Evolutionary conservation across 225 moss, liverwort and hornwort species (phyloP).

Genomic region (Sphagnum contortum): DNA sequence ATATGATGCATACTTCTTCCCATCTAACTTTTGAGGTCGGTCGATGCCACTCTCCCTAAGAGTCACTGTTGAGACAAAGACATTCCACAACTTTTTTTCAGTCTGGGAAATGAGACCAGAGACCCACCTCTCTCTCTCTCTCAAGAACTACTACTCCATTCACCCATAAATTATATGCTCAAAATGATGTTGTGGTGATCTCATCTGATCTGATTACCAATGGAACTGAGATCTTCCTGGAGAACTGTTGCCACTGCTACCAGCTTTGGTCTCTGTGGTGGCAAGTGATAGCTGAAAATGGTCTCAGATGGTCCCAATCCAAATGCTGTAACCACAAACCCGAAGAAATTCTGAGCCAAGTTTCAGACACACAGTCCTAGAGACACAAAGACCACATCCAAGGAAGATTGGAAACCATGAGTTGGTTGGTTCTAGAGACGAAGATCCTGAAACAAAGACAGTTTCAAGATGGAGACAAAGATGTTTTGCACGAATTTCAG

Average conservation of each 20-base stretch:
- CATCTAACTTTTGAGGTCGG: conserved; percentile 57
- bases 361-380: neutral
- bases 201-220: conserved; percentile 16
- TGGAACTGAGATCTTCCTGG: conserved; percentile 59
- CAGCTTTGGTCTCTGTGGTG: conserved; percentile 42
- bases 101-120: no score
- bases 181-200: no score
- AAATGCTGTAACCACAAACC: conserved; percentile 30
- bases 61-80: conserved; percentile 28
- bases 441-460: no score
- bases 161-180: no score
- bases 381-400: neutral
- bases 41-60: conserved; percentile 51
- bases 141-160: no score
- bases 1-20: conserved; percentile 72
- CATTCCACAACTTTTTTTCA: no score
- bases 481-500: no score
- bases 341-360: neutral
- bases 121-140: no score
- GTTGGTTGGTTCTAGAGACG: no score
- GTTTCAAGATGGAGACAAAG: no score
- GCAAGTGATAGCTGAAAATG: conserved; percentile 65
- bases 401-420: no score
- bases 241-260: conserved; percentile 53
- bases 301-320: conserved; percentile 81